phyloP scores from a whole-genome alignment of 2,329 filamentous ascomycete species.

The Ophiostoma perfectum region DNA sequence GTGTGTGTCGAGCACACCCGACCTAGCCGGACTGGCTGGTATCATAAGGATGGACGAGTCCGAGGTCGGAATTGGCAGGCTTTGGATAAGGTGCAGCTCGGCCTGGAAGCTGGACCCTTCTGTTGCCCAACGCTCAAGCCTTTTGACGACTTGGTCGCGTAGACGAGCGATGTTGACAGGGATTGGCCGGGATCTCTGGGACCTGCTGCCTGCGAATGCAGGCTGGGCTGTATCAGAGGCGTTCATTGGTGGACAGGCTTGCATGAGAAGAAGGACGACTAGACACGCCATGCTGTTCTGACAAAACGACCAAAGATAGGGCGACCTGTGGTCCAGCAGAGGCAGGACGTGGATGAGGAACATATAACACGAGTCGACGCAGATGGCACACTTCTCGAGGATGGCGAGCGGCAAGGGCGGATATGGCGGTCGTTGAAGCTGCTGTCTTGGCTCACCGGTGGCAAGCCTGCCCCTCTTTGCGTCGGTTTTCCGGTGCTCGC shows the following conservation, averaged over 20 bases:
- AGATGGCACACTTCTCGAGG: slow-evolving; percentile 33
- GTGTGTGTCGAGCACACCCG: not conserved
- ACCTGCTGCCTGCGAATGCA: not conserved
- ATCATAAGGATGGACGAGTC: not conserved
- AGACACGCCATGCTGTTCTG: slow-evolving; percentile 36
- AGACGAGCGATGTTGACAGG: slow-evolving; percentile 29
- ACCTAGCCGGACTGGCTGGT: not conserved
- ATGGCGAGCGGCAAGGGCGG: slow-evolving; percentile 27
- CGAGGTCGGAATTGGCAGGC: slow-evolving; percentile 16
- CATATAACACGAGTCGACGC: slow-evolving; percentile 35
- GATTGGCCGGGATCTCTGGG: no score
- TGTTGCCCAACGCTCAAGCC: slow-evolving; percentile 33
- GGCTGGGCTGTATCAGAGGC: not conserved
- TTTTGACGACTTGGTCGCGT: slow-evolving; percentile 31
- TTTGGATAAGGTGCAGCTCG: slow-evolving; percentile 25
- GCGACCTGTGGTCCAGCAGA: slow-evolving; percentile 36
- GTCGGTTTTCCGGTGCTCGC: not conserved
- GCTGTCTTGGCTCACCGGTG: not conserved
- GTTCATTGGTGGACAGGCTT: slow-evolving; percentile 30
- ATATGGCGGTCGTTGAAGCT: no score
- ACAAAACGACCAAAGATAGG: slow-evolving; percentile 37
- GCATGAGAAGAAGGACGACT: slow-evolving; percentile 34
- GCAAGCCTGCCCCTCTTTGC: not conserved
- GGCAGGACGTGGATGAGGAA: slow-evolving; percentile 36
- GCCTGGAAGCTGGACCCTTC: slow-evolving; percentile 33